Percentiles rank a stretch among this genome's conserved stretches.
Conservation (phyloP, 1,284 basidiomycete species). For the Mycena citricolor region DNA sequence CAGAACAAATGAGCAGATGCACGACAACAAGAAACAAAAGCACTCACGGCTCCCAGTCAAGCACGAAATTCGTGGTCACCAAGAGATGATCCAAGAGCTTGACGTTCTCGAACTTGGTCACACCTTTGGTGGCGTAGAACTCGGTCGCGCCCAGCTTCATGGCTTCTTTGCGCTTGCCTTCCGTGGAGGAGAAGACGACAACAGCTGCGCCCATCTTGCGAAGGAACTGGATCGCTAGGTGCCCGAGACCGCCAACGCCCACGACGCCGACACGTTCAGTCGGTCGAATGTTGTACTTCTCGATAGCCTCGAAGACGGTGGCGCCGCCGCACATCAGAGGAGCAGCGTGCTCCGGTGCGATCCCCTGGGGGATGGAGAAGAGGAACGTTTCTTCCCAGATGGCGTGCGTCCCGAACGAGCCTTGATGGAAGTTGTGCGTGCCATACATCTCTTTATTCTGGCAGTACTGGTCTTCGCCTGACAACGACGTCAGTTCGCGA, state of each 20-base stretch:
- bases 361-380: slow-evolving; percentile 61
- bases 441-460: slow-evolving; percentile 38
- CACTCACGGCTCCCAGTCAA: slow-evolving; percentile 14
- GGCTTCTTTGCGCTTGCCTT: slow-evolving; percentile 56
- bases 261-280: slow-evolving; percentile 60
- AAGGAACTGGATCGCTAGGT: slow-evolving; percentile 53
- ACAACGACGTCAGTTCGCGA: background rate
- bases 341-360: slow-evolving; percentile 48
- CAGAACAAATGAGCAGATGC: background rate
- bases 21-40: background rate
- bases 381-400: slow-evolving; percentile 63
- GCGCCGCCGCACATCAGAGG: slow-evolving; percentile 59
- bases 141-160: slow-evolving; percentile 55
- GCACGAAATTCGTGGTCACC: slow-evolving; percentile 7
- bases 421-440: slow-evolving; percentile 46
- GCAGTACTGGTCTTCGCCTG: slow-evolving; percentile 32
- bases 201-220: slow-evolving; percentile 58
- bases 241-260: slow-evolving; percentile 57
- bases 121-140: slow-evolving; percentile 40
- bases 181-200: slow-evolving; percentile 57
- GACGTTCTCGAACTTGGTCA: slow-evolving; percentile 35
- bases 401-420: slow-evolving; percentile 62
- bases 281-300: slow-evolving; percentile 37
- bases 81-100: slow-evolving; percentile 9
- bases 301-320: slow-evolving; percentile 60